Evolutionary conservation across 208 protist genomes (phyloP).

Genomic region (Leptomonas pyrrhocoris): DNA sequence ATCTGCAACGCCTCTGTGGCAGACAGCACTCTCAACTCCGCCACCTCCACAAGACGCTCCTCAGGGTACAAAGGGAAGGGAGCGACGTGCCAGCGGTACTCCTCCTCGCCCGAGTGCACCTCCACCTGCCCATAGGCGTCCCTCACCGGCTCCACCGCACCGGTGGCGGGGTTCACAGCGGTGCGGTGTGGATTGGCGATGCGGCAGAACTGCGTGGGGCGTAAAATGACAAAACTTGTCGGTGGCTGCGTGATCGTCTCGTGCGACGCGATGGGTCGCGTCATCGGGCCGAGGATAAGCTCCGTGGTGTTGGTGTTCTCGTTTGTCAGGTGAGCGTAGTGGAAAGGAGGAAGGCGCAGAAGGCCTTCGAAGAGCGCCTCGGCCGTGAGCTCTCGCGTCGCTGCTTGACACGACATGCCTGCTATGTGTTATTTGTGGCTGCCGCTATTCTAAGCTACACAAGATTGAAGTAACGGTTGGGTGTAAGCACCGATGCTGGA

Average conservation of each 20-base stretch:
- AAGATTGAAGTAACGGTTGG: too few relatives aligned
- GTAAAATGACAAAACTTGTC: slow-evolving; percentile 63
- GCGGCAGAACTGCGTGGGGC: slow-evolving; percentile 53
- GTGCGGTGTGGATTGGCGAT: slow-evolving; percentile 66
- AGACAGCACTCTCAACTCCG: slow-evolving; percentile 68
- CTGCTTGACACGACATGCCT: neutral
- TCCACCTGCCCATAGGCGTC: slow-evolving; percentile 83
- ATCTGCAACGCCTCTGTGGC: slow-evolving; percentile 52
- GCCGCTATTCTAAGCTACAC: neutral
- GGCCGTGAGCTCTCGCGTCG: neutral
- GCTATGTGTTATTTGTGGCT: neutral
- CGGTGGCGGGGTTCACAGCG: slow-evolving; percentile 24
- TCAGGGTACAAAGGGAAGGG: slow-evolving; percentile 94
- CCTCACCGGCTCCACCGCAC: slow-evolving; percentile 29
- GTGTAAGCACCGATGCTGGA: too few relatives aligned
- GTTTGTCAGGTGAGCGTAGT: slow-evolving; percentile 84
- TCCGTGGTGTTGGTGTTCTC: slow-evolving; percentile 63
- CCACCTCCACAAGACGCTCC: slow-evolving; percentile 60
- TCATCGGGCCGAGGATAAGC: slow-evolving; percentile 68
- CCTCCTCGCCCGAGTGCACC: slow-evolving; percentile 80
- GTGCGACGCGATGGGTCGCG: slow-evolving; percentile 44
- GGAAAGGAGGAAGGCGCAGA: slow-evolving; percentile 52
- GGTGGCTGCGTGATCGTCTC: slow-evolving; percentile 45
- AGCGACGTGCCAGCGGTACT: slow-evolving; percentile 74
- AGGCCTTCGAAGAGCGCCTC: slow-evolving; percentile 17